Evolutionary conservation across 208 protist genomes (phyloP), one percentile per base, ranked within the genome.

Genomic region (Borovskyia barvae): DNA sequence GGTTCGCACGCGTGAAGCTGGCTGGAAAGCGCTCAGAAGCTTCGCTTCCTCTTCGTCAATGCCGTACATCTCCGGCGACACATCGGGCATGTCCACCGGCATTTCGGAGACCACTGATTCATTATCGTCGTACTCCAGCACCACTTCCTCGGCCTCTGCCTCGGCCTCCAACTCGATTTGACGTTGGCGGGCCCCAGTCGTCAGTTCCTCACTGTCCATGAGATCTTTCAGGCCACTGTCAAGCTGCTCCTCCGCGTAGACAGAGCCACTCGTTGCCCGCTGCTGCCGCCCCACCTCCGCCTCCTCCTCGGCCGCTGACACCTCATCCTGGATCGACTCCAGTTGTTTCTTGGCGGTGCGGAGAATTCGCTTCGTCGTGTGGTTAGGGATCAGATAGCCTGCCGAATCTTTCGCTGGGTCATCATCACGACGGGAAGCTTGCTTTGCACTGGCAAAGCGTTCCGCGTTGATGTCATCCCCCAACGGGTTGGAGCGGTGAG

Each of bases 21-120:
- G 91, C 63, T 90, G 85, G 42, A 97, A 93, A 66, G 90, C 84
- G 58, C 92, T 80, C 46, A 97, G 67, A 63, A 97, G 72, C 9
- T 78, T 75, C 24, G 84, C 85, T 67, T 97, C 87, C 70, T 94
- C 91, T 30, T 93, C 88, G 58, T 93, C 82, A 49, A 97, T 93
- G 57, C 67, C 85, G 74, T 89, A 96, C 63, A 89, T 78, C 47
- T 82, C 72, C 14, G 54, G 72, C 32, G 69, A 63, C 42, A 76
- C 60, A 29, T 91, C 78, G 24, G 50, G 71, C 49, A 87, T 69
- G 42, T 95, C 89, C 19, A 77, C 66, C 24, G 85, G 82, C 72
- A 93, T 56, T 63, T 96, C 91, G 17, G 85, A 90, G 65, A 74
- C 70, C 17, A 78, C 45, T 1, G 85, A 90, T 73, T 96, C 91